Base-by-base conservation (phyloP, 345 rosid genomes). In the Populus alba region DNA sequence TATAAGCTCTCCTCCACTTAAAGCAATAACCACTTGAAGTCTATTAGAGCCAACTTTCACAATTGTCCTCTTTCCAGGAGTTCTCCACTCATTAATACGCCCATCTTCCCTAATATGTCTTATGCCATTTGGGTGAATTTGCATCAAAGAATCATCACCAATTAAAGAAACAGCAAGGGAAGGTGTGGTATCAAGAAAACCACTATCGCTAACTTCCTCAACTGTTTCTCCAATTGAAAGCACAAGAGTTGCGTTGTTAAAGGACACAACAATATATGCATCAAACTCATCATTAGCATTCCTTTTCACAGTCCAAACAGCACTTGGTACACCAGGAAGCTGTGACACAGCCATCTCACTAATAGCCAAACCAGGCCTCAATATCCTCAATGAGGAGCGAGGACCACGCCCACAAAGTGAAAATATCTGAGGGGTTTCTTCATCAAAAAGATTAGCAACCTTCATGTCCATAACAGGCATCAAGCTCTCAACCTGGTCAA, bases 401-500 rank as follows among this genome's bases (percentile, higher is more conserved):
- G 99, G 97, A 80, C 99, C 99, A 37, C 98, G 89, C 3, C 99
- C 99, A 78, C 99, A 96, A 22, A 96, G 90, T 9, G 94, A 84
- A 81, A 89, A 94, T 69, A 96, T 89, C 85, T 96, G 99, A 65
- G 99, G 97, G 6, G 98, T 92, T 83, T 96, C 99, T 80, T 96
- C 99, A 85, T 96, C 99, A n/a, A 94, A 96, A 43, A 94, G 86
- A 85, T 96, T 96, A 10, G 84, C 83, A 51, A 94, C 87, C 82
- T 92, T 96, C 97, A 96, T 94, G 82, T 96, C 99, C 98, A 94
- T 91, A 75, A 96, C 85, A 65, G 99, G 97, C 99, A 96, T 96
- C 88, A 96, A 84, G 81, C 99, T 96, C 87, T 90, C 97, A 55
- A 90, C 94, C 84, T 92, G 97, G 83, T 96, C 99, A 81, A 94